phyloP scores from a whole-genome alignment of 306 rosid genomes.

The peach (Prunus persica) region DNA sequence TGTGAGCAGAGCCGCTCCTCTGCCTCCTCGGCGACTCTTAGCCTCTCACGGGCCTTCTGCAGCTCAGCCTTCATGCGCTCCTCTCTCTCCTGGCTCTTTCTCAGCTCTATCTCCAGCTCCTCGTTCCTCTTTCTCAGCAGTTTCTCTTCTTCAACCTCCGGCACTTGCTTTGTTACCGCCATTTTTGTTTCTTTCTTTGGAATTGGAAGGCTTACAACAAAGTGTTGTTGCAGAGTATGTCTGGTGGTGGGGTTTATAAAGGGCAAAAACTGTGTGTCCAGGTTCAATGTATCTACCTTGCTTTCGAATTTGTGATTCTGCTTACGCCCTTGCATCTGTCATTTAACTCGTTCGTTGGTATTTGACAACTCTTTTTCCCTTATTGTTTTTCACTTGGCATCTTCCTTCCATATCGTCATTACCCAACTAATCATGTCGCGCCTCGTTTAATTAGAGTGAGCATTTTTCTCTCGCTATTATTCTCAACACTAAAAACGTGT shows the following conservation, averaged over 20 bases:
- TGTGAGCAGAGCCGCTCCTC: constrained; percentile 93
- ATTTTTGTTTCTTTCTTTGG: neutral
- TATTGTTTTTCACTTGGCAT: too few relatives aligned
- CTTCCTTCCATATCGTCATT: too few relatives aligned
- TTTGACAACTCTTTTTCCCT: too few relatives aligned
- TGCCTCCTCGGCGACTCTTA: constrained; percentile 79
- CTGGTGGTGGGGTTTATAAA: constrained; percentile 9
- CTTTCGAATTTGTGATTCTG: neutral
- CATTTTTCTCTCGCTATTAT: too few relatives aligned
- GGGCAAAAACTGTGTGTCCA: constrained; percentile 23
- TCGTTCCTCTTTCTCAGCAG: constrained; percentile 57
- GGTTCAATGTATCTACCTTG: constrained; percentile 27
- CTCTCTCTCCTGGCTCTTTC: constrained; percentile 66
- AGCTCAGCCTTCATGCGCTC: constrained; percentile 57
- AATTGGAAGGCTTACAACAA: neutral
- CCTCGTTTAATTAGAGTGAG: too few relatives aligned
- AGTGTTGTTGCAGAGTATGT: neutral
- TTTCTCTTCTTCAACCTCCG: constrained; percentile 15
- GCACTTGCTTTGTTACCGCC: constrained; percentile 22
- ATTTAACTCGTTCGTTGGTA: neutral
- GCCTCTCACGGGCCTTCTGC: constrained; percentile 49
- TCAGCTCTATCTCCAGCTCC: constrained; percentile 68
- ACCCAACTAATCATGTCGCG: too few relatives aligned
- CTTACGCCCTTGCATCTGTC: constrained; percentile 6
- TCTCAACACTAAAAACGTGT: accelerated